Evolutionary conservation across 257 asterid species (phyloP).

Genomic region (Scutellaria minor): DNA sequence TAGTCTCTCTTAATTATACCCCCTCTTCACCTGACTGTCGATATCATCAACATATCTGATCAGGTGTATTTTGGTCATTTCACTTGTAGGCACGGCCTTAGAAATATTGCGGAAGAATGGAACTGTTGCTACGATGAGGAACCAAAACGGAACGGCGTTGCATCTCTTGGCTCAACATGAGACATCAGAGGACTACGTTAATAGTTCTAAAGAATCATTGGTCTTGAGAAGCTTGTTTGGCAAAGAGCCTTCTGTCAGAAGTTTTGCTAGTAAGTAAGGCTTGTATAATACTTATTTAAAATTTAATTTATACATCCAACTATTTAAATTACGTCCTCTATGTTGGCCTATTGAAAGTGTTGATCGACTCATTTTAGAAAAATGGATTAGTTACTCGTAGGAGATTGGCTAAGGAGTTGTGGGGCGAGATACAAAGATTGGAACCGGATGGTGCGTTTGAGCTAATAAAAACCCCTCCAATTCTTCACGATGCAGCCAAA

Average conservation of each 20-base stretch:
- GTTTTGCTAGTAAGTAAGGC: no score
- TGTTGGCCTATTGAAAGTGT: not conserved
- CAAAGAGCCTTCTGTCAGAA: no score
- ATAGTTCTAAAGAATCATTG: not conserved
- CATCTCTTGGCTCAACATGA: not conserved
- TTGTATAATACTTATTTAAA: no score
- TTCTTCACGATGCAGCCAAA: constrained; percentile 35
- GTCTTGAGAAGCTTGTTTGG: no score
- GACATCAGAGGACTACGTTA: not conserved
- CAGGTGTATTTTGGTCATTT: no score
- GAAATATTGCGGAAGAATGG: not conserved
- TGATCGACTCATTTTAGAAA: not conserved
- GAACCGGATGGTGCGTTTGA: not conserved
- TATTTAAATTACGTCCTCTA: no score
- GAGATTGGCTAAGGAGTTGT: not conserved
- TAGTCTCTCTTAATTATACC: no score
- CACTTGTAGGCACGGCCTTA: not conserved
- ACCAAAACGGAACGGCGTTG: constrained; percentile 9
- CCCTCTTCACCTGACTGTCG: no score
- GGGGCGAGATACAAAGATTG: not conserved
- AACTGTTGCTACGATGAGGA: not conserved
- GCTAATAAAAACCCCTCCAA: not conserved
- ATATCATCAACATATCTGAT: no score
- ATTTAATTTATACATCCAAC: no score
- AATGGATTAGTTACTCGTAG: no score